phyloP scores from a whole-genome alignment of 352 stramenopile genomes.

The Phytophthora hybrid region DNA sequence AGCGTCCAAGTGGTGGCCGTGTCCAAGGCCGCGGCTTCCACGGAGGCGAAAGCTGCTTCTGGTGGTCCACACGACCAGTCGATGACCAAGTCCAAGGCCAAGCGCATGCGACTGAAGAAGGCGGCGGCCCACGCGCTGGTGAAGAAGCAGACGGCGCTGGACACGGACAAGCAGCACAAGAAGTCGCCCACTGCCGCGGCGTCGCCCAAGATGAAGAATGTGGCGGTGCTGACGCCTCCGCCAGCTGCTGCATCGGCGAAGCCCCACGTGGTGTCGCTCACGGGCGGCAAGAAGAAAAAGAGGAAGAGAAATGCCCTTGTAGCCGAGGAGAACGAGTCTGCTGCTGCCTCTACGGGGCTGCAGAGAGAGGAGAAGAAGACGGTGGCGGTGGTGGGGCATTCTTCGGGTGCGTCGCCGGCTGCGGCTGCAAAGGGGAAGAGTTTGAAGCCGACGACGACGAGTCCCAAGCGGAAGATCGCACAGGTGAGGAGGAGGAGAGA shows the following conservation, averaged over 20 bases:
- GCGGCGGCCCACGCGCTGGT: constrained; percentile 2
- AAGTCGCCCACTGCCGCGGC: constrained; percentile 12
- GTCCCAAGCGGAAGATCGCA: constrained; percentile 23
- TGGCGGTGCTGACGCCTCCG: constrained; percentile 12
- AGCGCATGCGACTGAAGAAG: constrained; percentile 37
- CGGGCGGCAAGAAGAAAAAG: constrained; percentile 41
- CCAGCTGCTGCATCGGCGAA: constrained; percentile 9
- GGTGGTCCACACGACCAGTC: constrained; percentile 4
- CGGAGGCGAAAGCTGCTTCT: background rate
- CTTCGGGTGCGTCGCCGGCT: background rate
- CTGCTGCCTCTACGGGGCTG: constrained; percentile 5
- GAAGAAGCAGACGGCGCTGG: constrained; percentile 23
- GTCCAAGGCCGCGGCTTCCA: background rate
- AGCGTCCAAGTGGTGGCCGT: constrained; percentile 23
- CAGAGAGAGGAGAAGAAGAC: constrained; percentile 16
- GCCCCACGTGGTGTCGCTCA: constrained; percentile 34
- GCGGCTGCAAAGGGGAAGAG: background rate
- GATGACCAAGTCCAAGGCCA: constrained; percentile 47
- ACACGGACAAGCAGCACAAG: constrained; percentile 7
- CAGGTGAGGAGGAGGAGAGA: constrained; percentile 6
- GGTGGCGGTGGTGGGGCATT: constrained; percentile 12
- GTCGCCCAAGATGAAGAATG: constrained; percentile 13
- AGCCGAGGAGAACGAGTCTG: background rate
- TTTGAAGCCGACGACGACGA: background rate
- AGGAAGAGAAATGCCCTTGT: constrained; percentile 9